Percentiles rank a stretch among this genome's conserved stretches.
Evolutionary conservation across 2,329 filamentous ascomycete species (phyloP).

Genomic region (Davidsoniella neocaledoniae): DNA sequence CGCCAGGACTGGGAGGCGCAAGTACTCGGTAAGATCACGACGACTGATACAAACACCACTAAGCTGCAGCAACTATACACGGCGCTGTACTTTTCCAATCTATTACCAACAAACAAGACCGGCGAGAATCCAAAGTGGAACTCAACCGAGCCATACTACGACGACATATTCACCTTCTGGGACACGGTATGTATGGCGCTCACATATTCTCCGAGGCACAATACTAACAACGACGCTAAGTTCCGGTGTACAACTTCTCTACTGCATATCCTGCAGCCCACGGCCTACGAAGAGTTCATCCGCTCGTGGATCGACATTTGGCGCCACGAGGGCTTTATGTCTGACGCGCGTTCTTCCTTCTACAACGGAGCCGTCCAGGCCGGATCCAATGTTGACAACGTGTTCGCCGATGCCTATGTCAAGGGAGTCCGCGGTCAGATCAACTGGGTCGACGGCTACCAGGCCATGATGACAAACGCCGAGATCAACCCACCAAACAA

Average conservation of each 20-base stretch:
- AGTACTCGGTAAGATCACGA: constrained; percentile 47
- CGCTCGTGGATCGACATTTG: constrained; percentile 53
- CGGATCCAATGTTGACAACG: constrained; percentile 53
- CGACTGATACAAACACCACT: constrained; percentile 34
- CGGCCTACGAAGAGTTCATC: constrained; percentile 46
- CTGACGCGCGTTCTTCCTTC: constrained; percentile 50
- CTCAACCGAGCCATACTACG: constrained; percentile 50
- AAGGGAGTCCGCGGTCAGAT: constrained; percentile 47
- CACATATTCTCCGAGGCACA: not conserved
- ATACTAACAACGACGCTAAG: constrained; percentile 11
- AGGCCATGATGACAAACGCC: constrained; percentile 50
- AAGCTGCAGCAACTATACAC: constrained; percentile 48
- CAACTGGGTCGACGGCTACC: constrained; percentile 46
- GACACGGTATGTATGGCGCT: constrained; percentile 21
- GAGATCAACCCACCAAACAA: constrained; percentile 45
- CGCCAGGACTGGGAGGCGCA: constrained; percentile 41
- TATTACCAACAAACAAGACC: constrained; percentile 53
- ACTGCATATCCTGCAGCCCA: constrained; percentile 47
- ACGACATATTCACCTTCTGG: constrained; percentile 58
- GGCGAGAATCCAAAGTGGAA: constrained; percentile 53
- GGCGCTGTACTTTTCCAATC: constrained; percentile 51
- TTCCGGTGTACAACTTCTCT: constrained; percentile 50
- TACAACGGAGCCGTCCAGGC: constrained; percentile 54
- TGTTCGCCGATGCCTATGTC: constrained; percentile 55
- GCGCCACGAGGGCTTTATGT: constrained; percentile 45